Conservation (phyloP, 257 asterid genomes). For the Fraxinus americana region DNA sequence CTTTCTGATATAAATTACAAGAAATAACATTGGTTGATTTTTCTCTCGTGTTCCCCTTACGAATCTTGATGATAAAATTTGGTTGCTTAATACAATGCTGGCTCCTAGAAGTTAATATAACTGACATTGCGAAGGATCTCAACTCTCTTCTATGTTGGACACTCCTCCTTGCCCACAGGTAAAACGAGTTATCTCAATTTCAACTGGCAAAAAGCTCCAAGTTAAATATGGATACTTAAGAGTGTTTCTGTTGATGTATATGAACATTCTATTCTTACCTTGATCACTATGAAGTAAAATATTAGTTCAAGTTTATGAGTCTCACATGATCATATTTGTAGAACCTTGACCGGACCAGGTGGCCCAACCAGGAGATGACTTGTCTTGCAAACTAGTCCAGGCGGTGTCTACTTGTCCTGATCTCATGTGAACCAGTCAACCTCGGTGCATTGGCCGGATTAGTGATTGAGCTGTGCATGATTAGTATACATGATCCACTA, state of each 20-base stretch:
- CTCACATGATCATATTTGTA: no score
- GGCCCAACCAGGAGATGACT: no score
- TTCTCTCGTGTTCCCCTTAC: neutral
- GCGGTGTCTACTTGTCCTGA: no score
- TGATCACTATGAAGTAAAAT: neutral
- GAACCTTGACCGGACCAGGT: no score
- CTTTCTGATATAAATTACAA: neutral
- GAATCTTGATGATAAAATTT: neutral
- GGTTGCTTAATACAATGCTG: neutral
- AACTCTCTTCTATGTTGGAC: neutral
- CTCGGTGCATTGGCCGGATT: no score
- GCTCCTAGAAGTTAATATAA: neutral
- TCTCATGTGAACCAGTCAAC: no score
- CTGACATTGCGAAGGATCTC: no score
- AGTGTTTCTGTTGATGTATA: neutral
- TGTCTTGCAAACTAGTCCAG: no score
- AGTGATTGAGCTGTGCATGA: no score
- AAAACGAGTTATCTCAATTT: neutral
- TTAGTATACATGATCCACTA: no score
- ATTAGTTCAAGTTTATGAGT: no score
- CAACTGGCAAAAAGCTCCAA: no score
- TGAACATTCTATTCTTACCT: neutral
- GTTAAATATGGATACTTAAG: neutral
- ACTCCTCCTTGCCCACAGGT: neutral
- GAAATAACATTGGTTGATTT: neutral